Evolutionary conservation across 345 rosid species (phyloP).

Genomic region (Populus nigra): DNA sequence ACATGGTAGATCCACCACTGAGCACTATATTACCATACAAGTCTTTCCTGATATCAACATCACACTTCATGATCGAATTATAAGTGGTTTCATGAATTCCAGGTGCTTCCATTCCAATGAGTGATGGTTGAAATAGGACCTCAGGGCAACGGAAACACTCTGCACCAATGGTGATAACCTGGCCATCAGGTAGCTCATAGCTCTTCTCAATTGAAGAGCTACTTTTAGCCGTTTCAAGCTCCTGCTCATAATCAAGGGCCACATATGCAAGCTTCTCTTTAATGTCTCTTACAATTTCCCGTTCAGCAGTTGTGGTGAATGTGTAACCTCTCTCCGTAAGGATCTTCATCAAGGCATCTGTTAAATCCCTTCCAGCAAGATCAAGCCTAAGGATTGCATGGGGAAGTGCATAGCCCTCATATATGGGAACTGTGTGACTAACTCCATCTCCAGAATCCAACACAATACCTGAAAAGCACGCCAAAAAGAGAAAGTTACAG

Average conservation of each 20-base stretch:
- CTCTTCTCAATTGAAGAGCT: slow-evolving; percentile 38
- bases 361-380: slow-evolving; percentile 61
- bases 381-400: slow-evolving; percentile 67
- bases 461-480: neutral
- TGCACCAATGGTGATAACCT: slow-evolving; percentile 31
- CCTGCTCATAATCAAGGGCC: slow-evolving; percentile 35
- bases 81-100: slow-evolving; percentile 42
- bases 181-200: slow-evolving; percentile 22
- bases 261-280: neutral
- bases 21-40: slow-evolving; percentile 1
- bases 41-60: slow-evolving; percentile 7
- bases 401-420: slow-evolving; percentile 55
- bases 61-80: slow-evolving; percentile 40
- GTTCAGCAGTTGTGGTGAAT: slow-evolving; percentile 40
- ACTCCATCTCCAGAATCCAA: slow-evolving; percentile 57
- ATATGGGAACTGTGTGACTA: neutral
- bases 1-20: neutral
- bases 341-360: slow-evolving; percentile 62
- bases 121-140: slow-evolving; percentile 39
- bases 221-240: slow-evolving; percentile 36
- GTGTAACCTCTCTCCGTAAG: slow-evolving; percentile 42
- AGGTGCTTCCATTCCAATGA: slow-evolving; percentile 40
- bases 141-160: slow-evolving; percentile 40
- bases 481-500: neutral
- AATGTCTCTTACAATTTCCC: neutral